A percentile compares a stretch with the other conserved stretches of the same genome.
These are phyloP conservation scores for Chenopodium formosanum DNA, from an alignment of 148 eudicot genomes.

Conservation along the genomic window DNA sequence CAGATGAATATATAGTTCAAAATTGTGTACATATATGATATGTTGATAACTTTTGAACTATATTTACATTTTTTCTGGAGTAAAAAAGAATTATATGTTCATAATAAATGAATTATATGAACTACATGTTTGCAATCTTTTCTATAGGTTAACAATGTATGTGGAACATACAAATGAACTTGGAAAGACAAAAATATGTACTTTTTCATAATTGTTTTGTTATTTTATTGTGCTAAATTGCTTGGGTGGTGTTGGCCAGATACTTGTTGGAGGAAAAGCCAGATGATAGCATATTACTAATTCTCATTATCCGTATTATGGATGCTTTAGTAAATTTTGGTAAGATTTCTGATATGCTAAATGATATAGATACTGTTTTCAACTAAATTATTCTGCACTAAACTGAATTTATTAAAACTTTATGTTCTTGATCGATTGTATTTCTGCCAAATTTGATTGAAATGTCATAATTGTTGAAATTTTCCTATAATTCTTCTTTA, in stretches of 20 bases:
- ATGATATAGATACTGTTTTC: neutral
- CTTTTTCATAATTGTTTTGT: neutral
- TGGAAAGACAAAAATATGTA: neutral
- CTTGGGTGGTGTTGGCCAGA: conserved; percentile 43
- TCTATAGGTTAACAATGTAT: neutral
- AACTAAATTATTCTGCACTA: neutral
- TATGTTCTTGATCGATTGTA: neutral
- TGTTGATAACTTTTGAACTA: too few relatives aligned
- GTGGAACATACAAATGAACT: neutral
- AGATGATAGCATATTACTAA: conserved; percentile 86
- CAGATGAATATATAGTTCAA: too few relatives aligned
- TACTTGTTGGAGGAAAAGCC: conserved; percentile 83
- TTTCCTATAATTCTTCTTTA: neutral
- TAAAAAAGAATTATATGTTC: too few relatives aligned
- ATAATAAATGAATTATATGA: too few relatives aligned
- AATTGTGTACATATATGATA: too few relatives aligned
- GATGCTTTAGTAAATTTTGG: conserved; percentile 90
- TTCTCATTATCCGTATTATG: conserved; percentile 83
- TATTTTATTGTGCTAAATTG: conserved; percentile 27
- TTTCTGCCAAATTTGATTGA: neutral
- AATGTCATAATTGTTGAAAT: neutral
- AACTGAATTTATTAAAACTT: neutral
- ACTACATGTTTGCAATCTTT: neutral
- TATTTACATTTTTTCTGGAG: too few relatives aligned
- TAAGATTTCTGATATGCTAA: conserved; percentile 26